A percentile compares a stretch with the other conserved stretches of the same genome.
phyloP scores from a whole-genome alignment of 2,329 filamentous ascomycete species.

The Aspergillus fumigatiaffinis region DNA sequence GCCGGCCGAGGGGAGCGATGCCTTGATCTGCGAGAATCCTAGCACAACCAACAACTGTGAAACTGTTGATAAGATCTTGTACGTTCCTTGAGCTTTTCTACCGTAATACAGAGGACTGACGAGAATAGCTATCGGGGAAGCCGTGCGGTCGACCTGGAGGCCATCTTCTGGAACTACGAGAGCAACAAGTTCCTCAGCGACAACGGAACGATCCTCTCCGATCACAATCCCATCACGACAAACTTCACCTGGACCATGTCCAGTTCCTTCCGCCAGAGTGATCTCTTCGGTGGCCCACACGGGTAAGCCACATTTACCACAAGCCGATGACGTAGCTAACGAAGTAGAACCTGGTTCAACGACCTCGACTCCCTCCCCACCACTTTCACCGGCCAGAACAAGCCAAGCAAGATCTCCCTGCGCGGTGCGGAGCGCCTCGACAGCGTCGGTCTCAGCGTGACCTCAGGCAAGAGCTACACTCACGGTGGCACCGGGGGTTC shows the following conservation, averaged over 20 bases:
- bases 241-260: slow-evolving; percentile 38
- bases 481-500: slow-evolving; percentile 55
- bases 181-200: slow-evolving; percentile 53
- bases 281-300: slow-evolving; percentile 25
- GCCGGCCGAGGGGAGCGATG: slow-evolving; percentile 40
- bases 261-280: slow-evolving; percentile 46
- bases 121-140: slow-evolving; percentile 21
- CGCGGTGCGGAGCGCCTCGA: slow-evolving; percentile 50
- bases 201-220: slow-evolving; percentile 56
- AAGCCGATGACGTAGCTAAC: not conserved
- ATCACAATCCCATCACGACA: slow-evolving; percentile 58
- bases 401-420: slow-evolving; percentile 31
- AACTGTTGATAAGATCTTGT: slow-evolving; percentile 63
- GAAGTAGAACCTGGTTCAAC: slow-evolving; percentile 48
- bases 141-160: slow-evolving; percentile 50
- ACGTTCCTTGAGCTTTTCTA: not conserved
- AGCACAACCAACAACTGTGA: slow-evolving; percentile 55
- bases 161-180: slow-evolving; percentile 47
- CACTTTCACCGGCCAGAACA: slow-evolving; percentile 28
- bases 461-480: slow-evolving; percentile 46
- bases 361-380: slow-evolving; percentile 44
- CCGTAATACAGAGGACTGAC: not conserved
- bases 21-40: slow-evolving; percentile 55
- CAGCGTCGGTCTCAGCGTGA: slow-evolving; percentile 46
- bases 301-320: slow-evolving; percentile 7